Evolutionary conservation across 768 basidiomycete genomes (phyloP).

Genomic region (Pleurotus giganteus): DNA sequence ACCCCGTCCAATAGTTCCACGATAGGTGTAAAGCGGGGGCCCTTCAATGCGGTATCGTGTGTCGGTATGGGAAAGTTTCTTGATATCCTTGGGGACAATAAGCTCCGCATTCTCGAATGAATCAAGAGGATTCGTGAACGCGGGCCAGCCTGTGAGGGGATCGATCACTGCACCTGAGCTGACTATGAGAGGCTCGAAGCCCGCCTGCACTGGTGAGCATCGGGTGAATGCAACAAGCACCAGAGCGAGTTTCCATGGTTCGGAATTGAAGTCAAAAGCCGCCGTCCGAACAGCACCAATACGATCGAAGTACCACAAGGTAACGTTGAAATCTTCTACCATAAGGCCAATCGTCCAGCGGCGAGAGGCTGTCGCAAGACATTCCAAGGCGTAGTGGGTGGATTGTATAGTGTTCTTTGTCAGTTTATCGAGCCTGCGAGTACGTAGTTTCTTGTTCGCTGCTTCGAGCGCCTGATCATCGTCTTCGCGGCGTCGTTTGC

Average conservation of each 20-base stretch:
- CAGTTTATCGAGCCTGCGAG: too few species aligned
- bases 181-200: neutral
- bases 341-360: neutral
- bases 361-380: neutral
- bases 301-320: slow-evolving; percentile 3
- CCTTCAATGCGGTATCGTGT: neutral
- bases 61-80: neutral
- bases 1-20: neutral
- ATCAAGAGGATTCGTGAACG: neutral
- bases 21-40: neutral
- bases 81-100: neutral
- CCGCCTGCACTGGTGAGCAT: neutral
- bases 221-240: neutral
- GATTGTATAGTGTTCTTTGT: too few species aligned
- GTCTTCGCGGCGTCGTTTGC: too few species aligned
- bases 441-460: too few species aligned
- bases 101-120: neutral
- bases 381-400: slow-evolving; percentile 1
- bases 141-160: neutral
- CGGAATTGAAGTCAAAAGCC: neutral
- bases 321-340: neutral
- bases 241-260: neutral
- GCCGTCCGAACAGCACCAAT: neutral
- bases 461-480: too few species aligned
- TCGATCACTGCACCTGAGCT: neutral